A percentile compares a stretch with the other conserved stretches of the same genome.
phyloP scores from a whole-genome alignment of 78 protist genomes.

The Creolimax fragrantissima region DNA sequence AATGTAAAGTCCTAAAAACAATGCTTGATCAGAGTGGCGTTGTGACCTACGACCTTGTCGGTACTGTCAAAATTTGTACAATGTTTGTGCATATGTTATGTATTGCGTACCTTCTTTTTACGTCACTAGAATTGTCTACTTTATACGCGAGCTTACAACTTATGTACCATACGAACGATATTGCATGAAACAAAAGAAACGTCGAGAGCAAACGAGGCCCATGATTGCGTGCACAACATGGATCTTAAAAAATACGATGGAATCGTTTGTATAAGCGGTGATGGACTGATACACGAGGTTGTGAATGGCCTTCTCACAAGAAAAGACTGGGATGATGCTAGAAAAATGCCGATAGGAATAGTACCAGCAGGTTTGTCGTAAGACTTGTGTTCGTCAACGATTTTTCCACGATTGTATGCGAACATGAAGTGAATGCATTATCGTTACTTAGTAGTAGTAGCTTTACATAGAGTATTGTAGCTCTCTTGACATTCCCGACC shows the following conservation, averaged over 20 bases:
- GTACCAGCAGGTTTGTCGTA: conserved; percentile 6
- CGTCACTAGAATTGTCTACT: too few relatives aligned
- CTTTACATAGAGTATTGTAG: too few relatives aligned
- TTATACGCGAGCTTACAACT: too few relatives aligned
- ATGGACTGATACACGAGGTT: conserved; percentile 17
- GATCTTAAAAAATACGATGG: background rate
- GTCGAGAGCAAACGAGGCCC: too few relatives aligned
- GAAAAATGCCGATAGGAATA: background rate
- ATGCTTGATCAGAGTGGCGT: background rate
- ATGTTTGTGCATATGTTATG: background rate
- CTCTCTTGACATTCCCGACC: background rate
- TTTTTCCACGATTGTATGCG: too few relatives aligned
- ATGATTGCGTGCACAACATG: background rate
- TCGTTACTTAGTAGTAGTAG: too few relatives aligned
- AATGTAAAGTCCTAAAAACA: background rate
- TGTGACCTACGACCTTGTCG: background rate
- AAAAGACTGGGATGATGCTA: conserved; percentile 16
- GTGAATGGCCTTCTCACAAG: conserved; percentile 10
- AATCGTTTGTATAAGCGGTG: conserved; percentile 21
- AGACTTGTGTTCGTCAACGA: background rate
- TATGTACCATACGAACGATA: too few relatives aligned
- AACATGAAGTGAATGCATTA: too few relatives aligned
- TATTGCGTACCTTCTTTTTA: too few relatives aligned
- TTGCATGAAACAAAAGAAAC: too few relatives aligned
- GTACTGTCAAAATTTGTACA: too few relatives aligned